phyloP scores from a whole-genome alignment of 1,284 basidiomycete species.

The Erythrobasidium hasegawianum region DNA sequence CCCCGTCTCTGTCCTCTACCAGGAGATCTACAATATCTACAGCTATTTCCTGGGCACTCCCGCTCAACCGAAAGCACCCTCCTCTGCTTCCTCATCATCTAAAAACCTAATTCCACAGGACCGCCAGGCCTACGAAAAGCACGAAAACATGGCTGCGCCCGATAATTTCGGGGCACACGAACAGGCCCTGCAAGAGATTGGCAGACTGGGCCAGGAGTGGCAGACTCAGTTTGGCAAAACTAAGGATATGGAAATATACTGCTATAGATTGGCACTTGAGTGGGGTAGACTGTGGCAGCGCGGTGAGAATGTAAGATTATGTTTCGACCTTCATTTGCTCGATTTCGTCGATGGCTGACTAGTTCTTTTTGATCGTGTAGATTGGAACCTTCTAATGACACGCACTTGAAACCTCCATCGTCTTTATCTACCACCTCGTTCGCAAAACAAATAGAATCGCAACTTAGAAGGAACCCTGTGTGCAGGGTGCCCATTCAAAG shows the following conservation, averaged over 20 bases:
- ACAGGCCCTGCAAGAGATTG: slow-evolving; percentile 67
- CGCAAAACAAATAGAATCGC: no score
- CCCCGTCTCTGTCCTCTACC: slow-evolving; percentile 75
- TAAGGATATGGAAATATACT: slow-evolving; percentile 73
- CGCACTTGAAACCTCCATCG: no score
- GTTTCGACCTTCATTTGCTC: no score
- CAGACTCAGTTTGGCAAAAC: slow-evolving; percentile 71
- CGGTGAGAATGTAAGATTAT: neutral
- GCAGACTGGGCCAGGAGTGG: slow-evolving; percentile 80
- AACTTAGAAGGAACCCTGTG: no score
- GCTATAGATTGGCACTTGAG: slow-evolving; percentile 79
- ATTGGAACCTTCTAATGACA: no score
- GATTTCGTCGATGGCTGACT: no score
- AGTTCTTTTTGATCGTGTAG: no score
- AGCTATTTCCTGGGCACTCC: slow-evolving; percentile 31
- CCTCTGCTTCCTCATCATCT: neutral
- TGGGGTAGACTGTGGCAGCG: slow-evolving; percentile 64
- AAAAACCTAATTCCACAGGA: slow-evolving; percentile 56
- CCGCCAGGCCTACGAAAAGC: slow-evolving; percentile 62
- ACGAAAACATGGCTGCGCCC: slow-evolving; percentile 46
- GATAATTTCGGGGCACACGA: slow-evolving; percentile 61
- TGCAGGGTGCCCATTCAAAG: no score
- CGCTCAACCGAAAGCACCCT: neutral
- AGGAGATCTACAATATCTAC: slow-evolving; percentile 79
- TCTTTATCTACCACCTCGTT: no score